phyloP scores from a whole-genome alignment of 2,329 filamentous ascomycete species.

The Ophiostoma sp. region DNA sequence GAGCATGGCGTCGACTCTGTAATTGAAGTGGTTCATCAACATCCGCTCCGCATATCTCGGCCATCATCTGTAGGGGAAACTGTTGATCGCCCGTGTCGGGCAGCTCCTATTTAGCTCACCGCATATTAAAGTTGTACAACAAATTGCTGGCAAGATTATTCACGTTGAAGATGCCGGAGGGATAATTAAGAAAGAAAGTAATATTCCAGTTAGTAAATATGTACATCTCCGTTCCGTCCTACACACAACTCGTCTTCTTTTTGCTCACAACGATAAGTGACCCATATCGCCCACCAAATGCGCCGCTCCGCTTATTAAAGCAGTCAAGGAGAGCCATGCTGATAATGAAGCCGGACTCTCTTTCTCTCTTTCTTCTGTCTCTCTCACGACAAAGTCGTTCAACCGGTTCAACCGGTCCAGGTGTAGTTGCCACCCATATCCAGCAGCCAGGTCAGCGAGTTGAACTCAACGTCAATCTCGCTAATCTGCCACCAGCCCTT shows the following conservation, averaged over 20 bases:
- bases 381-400: not conserved
- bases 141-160: not conserved
- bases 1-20: no score
- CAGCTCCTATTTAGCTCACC: slow-evolving; percentile 46
- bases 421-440: slow-evolving; percentile 42
- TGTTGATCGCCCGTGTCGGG: slow-evolving; percentile 45
- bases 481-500: slow-evolving; percentile 36
- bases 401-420: slow-evolving; percentile 25
- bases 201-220: no score
- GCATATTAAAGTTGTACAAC: slow-evolving; percentile 26
- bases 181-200: no score
- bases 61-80: slow-evolving; percentile 51
- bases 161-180: not conserved
- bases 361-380: not conserved
- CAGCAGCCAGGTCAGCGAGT: slow-evolving; percentile 35
- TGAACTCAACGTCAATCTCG: slow-evolving; percentile 38
- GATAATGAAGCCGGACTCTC: not conserved
- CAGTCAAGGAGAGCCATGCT: not conserved
- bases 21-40: not conserved
- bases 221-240: not conserved
- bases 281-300: not conserved
- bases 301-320: not conserved
- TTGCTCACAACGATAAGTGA: not conserved
- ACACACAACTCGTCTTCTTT: not conserved
- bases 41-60: slow-evolving; percentile 57